phyloP scores from a whole-genome alignment of 2,329 filamentous ascomycete genomes.

The Ophiostoma australiae region DNA sequence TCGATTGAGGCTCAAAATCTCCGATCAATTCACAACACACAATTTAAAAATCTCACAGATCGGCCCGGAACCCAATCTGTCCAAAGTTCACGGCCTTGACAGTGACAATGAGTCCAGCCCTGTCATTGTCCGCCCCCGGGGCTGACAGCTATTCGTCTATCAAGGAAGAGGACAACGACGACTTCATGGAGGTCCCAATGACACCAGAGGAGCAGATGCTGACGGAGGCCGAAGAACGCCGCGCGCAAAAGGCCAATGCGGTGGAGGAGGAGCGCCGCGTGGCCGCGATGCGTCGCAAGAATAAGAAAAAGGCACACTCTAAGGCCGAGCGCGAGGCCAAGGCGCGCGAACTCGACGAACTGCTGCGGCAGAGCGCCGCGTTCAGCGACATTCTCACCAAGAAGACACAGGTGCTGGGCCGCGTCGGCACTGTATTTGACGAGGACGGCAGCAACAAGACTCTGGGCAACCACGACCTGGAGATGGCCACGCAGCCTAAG shows the following conservation, averaged over 20 bases:
- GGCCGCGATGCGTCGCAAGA: constrained; percentile 38
- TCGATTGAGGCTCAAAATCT: not conserved
- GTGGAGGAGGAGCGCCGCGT: constrained; percentile 42
- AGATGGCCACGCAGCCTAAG: constrained; percentile 79
- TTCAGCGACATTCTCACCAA: constrained; percentile 60
- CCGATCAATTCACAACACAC: not conserved
- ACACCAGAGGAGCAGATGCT: constrained; percentile 20
- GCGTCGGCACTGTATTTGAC: constrained; percentile 56
- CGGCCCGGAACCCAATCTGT: not conserved
- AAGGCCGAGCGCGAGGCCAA: constrained; percentile 54
- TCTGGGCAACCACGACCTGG: constrained; percentile 60
- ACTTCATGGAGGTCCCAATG: not conserved
- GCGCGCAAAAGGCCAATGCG: constrained; percentile 45
- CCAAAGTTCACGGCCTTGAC: not conserved
- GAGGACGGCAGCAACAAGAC: constrained; percentile 43
- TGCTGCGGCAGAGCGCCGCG: constrained; percentile 54
- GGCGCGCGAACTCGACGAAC: constrained; percentile 54
- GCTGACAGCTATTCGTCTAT: not conserved
- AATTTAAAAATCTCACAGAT: not conserved
- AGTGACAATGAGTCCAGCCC: not conserved
- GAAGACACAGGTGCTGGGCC: constrained; percentile 58
- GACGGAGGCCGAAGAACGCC: constrained; percentile 42
- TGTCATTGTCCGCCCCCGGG: not conserved
- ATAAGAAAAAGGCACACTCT: constrained; percentile 46
- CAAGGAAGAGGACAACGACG: not conserved